phyloP scores from a whole-genome alignment of 805 yeast genomes.

The Wickerhamiella sorbophila region DNA sequence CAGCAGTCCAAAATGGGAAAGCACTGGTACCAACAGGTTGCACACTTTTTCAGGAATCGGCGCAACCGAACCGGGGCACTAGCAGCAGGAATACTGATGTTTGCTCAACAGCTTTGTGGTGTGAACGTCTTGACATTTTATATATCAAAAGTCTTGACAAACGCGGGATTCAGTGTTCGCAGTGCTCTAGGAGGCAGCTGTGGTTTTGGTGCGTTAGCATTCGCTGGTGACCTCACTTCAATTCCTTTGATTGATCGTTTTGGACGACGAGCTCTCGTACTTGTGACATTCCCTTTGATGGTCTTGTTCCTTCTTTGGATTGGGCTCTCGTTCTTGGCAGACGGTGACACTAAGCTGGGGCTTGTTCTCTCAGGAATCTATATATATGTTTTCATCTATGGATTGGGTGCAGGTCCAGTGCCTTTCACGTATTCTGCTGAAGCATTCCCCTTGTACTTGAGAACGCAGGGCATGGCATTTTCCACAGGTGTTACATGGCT shows the following conservation, averaged over 20 bases:
- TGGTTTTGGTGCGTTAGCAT: slow-evolving; percentile 73
- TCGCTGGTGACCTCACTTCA: slow-evolving; percentile 68
- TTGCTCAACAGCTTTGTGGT: slow-evolving; percentile 84
- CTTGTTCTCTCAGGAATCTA: slow-evolving; percentile 58
- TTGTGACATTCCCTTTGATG: slow-evolving; percentile 45
- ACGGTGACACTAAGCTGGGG: slow-evolving; percentile 38
- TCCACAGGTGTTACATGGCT: slow-evolving; percentile 49
- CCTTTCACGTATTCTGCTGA: slow-evolving; percentile 81
- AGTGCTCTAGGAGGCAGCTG: slow-evolving; percentile 42
- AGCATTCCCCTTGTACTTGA: slow-evolving; percentile 19
- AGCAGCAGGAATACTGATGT: slow-evolving; percentile 69
- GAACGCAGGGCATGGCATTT: slow-evolving; percentile 19
- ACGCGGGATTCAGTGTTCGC: neutral
- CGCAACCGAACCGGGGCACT: slow-evolving; percentile 70
- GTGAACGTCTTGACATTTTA: slow-evolving; percentile 76
- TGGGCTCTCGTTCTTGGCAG: slow-evolving; percentile 54
- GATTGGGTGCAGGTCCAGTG: slow-evolving; percentile 76
- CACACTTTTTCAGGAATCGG: slow-evolving; percentile 31
- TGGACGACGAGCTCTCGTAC: slow-evolving; percentile 51
- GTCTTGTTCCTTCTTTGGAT: slow-evolving; percentile 35
- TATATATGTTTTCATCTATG: slow-evolving; percentile 52
- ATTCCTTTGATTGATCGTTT: slow-evolving; percentile 59
- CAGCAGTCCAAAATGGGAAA: neutral
- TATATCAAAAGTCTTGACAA: slow-evolving; percentile 42
- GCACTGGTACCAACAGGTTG: slow-evolving; percentile 1